Evolutionary conservation across 805 yeast species (phyloP).

Genomic region (Candida ipomoeae): DNA sequence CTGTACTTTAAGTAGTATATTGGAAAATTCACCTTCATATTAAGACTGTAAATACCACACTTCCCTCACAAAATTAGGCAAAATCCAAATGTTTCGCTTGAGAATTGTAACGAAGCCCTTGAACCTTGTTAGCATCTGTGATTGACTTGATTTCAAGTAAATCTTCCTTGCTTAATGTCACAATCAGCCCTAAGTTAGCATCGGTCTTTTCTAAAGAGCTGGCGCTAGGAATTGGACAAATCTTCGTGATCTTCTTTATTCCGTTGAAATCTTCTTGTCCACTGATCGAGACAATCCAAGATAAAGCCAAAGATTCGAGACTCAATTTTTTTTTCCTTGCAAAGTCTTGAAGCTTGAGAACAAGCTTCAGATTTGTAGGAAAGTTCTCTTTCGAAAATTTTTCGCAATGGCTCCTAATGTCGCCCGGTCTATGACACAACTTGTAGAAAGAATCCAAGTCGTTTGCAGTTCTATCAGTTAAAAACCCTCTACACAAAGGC

Average conservation of each 20-base stretch:
- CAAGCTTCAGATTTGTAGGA: slow-evolving; percentile 47
- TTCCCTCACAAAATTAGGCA: not conserved
- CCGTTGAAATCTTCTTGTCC: slow-evolving; percentile 53
- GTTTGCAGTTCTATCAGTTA: slow-evolving; percentile 58
- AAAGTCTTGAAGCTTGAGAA: slow-evolving; percentile 45
- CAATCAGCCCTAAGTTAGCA: slow-evolving; percentile 49
- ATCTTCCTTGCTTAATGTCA: slow-evolving; percentile 53
- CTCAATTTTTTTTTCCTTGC: slow-evolving; percentile 48
- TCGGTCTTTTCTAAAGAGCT: slow-evolving; percentile 55
- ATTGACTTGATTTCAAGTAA: slow-evolving; percentile 49
- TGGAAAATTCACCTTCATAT: not conserved
- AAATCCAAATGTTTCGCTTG: slow-evolving; percentile 11
- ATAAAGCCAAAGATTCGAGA: slow-evolving; percentile 50
- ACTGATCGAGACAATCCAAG: slow-evolving; percentile 55
- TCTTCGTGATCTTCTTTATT: slow-evolving; percentile 41
- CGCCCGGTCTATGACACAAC: slow-evolving; percentile 49
- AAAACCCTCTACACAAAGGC: slow-evolving; percentile 75
- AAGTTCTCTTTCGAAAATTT: slow-evolving; percentile 58
- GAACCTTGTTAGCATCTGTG: slow-evolving; percentile 39
- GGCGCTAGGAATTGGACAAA: slow-evolving; percentile 81
- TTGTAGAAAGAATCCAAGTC: slow-evolving; percentile 25
- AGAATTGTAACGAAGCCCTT: slow-evolving; percentile 56
- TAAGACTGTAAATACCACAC: not conserved
- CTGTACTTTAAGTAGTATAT: not conserved
- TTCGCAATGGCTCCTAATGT: slow-evolving; percentile 48